Evolutionary conservation across 495 filamentous ascomycete species (phyloP), one percentile per base, ranked within the genome.

Genomic region (Lophium mytilinum): DNA sequence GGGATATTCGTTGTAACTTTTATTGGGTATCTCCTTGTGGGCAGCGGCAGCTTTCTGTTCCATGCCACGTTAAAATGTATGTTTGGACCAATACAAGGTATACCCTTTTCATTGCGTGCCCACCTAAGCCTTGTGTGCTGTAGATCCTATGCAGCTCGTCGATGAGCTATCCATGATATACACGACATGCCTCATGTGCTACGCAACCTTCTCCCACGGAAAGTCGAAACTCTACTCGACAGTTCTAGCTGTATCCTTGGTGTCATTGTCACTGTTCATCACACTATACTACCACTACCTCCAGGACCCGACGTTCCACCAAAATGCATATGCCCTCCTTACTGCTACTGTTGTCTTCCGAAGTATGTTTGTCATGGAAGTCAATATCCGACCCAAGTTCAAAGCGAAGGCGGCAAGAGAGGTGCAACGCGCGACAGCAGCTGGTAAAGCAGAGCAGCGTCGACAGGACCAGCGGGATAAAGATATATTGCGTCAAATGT

Each of bases 91-190:
- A 19, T 17, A 3, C 41, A 49, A 17, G 14, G 10, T n/a, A 24
- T 15, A 14, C 36, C 11, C 21, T 35, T 3, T 12, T 17, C 17
- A 3, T 3, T 45, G 33, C 21, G 10, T 15, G 11, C 9, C 15
- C 12, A 45, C 14, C 48, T 39, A 15, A 40, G 18, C 35, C 24
- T 14, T 15, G n/a, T 42, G 36, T 17, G 9, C 18, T 12, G 53
- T 69, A 95, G 90, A 98, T 72, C 89, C 90, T 1, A 96, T 96
- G 93, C 93, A 98, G 68, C 82, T 97, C 14, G 86, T 96, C 36
- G 93, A 98, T 66, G 93, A 98, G 72, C 79, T 96, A 8, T 88
- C 85, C 57, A 97, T 97, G 93, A 96, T 98, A 33, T 97, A 98
- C 68, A 96, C 92, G 1, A 94, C 92, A 8, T 94, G 87, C 61